Base-by-base conservation (phyloP, 768 basidiomycete genomes). In the Coprinopsis sp. region DNA sequence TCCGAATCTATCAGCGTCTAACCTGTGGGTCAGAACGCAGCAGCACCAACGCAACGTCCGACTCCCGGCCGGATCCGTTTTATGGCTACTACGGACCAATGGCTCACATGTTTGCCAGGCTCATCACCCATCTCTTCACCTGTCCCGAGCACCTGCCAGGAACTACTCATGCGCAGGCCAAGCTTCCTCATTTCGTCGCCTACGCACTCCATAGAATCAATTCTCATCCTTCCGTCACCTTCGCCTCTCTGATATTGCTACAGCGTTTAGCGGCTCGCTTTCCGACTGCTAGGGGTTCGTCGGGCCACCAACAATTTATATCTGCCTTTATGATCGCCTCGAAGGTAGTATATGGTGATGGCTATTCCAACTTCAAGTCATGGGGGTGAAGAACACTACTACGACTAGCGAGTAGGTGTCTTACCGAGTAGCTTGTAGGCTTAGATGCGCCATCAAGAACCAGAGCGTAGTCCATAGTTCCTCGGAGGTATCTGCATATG, bases 291-390 rank as follows among this genome's bases (percentile, higher is more conserved):
- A 79, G 87, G 22, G 91, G 92, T 10, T 91, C 89, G 1, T 91
- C 88, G 0, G 91, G 91, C 18, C 91, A 96, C 60, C 78, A 91
- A 0, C 68, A 94, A 12, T 93, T 92, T 68, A 87, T 94, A 36
- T 91, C 89, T 1, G 90, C 91, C 0, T 91, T 91, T 64, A 94
- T 94, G 91, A 89, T 93, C 58, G 81, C 88, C 2, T 85, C 82
- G 8, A 91, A 91, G 59, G 86, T 92, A n/a, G 86, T 91, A 38
- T 92, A 91, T 66, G 91, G 93, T 69, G 91, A 93, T 56, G 93
- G 90, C 0, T 94, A 93, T 62, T 90, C 87, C 12, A 93, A 93
- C n/a, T n/a, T n/a, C 76, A 91, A 91, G 61, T 88, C 86, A 0
- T 94, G 91, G 91, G 79, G 81, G 4, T n/a, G n/a, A n/a, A n/a